Percentiles rank a stretch among this genome's conserved stretches.
phyloP scores from a whole-genome alignment of 805 yeast genomes.

The Yarrowia deformans region DNA sequence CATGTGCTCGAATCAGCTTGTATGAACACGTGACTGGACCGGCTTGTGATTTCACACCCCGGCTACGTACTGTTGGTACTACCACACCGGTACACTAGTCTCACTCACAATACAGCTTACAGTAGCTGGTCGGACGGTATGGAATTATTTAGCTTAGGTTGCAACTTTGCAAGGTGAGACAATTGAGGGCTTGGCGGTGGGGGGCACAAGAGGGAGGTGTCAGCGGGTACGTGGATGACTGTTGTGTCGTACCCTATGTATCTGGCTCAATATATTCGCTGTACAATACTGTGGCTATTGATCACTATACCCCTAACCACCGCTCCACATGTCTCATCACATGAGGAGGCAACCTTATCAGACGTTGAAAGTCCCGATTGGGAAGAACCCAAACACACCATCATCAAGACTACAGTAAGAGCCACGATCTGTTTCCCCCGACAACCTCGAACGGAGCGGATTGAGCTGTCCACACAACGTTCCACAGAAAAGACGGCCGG shows the following conservation, averaged over 20 bases:
- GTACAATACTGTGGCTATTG: no score
- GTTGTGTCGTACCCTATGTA: no score
- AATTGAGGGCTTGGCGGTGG: constrained; percentile 1
- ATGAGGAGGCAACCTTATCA: constrained; percentile 31
- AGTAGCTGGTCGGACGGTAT: no score
- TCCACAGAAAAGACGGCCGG: no score
- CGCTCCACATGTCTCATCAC: constrained; percentile 12
- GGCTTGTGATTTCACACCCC: no score
- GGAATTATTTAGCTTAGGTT: not conserved
- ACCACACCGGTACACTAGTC: not conserved
- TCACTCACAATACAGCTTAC: not conserved
- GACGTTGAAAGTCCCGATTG: constrained; percentile 17
- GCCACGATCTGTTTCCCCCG: not conserved
- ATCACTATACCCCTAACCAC: not conserved
- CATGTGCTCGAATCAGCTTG: no score
- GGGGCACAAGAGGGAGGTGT: not conserved
- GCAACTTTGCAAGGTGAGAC: constrained; percentile 6
- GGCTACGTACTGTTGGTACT: no score
- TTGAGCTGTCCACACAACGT: no score
- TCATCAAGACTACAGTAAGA: not conserved
- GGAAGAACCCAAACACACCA: constrained; percentile 37
- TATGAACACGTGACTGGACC: no score
- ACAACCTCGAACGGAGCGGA: not conserved
- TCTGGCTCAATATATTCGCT: not conserved
- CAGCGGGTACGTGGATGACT: no score